Base-by-base conservation (phyloP, 2,329 filamentous ascomycete genomes). In the Talaromyces sp. region DNA sequence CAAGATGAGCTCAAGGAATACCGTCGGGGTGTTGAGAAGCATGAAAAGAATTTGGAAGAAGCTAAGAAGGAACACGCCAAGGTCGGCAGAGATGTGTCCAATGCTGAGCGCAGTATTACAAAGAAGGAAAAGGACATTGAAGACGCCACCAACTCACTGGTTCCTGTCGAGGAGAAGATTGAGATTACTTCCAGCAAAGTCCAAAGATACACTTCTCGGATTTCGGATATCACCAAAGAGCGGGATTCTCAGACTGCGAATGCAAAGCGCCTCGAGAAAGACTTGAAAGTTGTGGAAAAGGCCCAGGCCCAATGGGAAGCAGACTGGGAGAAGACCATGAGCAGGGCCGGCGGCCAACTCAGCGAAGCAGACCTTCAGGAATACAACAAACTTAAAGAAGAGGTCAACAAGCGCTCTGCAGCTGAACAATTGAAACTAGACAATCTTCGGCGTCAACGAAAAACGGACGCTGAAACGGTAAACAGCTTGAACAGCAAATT, bases 1-100 rank as follows among this genome's bases (percentile, higher is more conserved):
- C 92, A 97, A 69, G 91, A 96, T 70, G 92, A 97, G 67, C 81
- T 99, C 21, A 96, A 96, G 73, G 93, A 97, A 74, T 90, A 92
- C 71, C 88, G 90, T 57, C 90, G 94, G 54, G 92, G 91, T 38
- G 88, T 97, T 21, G 90, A 95, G 69, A 87, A 90, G 59, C 96
- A 90, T 66, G 89, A 96, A 68, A 84, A 84, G 64, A 86, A 84
- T 61, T 84, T 97, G 4, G 91, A 96, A 57, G 84, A 87, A 29
- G 92, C 93, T 17, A 89, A 90, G 66, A 88, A 87, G 67, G 89
- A 93, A n/a, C 91, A 97, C 68, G 84, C 88, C 3, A 85, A 88
- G 61, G 88, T 90, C 31, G 85, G 85, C 41, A 87, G 88, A 64
- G 88, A 92, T 61, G 89, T 95, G 5, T 81, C 82, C 65, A 92